Evolutionary conservation across 73 alveolate species (phyloP).

Genomic region (Tetrahymena thermophila): DNA sequence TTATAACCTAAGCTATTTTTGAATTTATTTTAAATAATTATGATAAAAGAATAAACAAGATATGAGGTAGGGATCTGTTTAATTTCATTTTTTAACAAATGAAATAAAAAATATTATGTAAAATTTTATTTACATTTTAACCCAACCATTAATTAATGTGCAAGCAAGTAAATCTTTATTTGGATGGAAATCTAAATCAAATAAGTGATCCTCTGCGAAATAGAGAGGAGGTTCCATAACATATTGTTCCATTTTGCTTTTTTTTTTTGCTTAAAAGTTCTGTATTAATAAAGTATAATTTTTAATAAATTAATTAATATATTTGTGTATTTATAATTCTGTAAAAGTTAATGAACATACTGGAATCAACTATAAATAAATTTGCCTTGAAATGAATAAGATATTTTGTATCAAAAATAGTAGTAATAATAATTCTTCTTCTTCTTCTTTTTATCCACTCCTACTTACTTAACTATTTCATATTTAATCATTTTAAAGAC

Average conservation of each 20-base stretch:
- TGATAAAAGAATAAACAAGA: no score
- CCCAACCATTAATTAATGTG: slow-evolving; percentile 60
- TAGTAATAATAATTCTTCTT: not conserved
- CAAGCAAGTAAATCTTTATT: slow-evolving; percentile 48
- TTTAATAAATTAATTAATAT: not conserved
- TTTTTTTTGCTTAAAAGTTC: not conserved
- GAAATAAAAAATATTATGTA: not conserved
- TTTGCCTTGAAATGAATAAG: not conserved
- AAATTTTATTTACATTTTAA: slow-evolving; percentile 18
- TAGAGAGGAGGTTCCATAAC: slow-evolving; percentile 66
- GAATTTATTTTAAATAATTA: not conserved
- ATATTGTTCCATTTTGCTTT: not conserved
- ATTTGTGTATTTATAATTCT: not conserved
- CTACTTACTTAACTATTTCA: not conserved
- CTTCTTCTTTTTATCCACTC: not conserved
- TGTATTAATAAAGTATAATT: not conserved
- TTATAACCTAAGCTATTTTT: slow-evolving; percentile 2
- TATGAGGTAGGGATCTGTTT: not conserved
- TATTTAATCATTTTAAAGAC: not conserved
- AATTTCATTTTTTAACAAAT: not conserved
- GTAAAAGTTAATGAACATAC: not conserved
- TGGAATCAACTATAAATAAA: not conserved
- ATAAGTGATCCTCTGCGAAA: slow-evolving; percentile 62
- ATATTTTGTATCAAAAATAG: not conserved
- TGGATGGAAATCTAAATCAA: slow-evolving; percentile 66